phyloP scores from a whole-genome alignment of 768 basidiomycete species.

The Hericium erinaceus region DNA sequence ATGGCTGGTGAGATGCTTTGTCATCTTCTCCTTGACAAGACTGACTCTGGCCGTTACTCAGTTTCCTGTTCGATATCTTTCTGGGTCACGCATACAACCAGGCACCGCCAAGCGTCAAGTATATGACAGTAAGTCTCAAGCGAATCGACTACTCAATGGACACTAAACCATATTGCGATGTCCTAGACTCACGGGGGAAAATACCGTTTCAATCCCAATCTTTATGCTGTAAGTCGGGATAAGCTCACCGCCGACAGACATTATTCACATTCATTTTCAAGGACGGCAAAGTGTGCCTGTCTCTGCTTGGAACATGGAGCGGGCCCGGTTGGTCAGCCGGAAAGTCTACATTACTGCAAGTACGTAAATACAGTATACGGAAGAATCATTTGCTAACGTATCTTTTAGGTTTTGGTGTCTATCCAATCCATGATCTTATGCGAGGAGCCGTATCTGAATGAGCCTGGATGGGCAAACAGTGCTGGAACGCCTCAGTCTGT shows the following conservation, averaged over 20 bases:
- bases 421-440: slow-evolving; percentile 96
- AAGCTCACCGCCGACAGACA: not conserved
- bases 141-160: not conserved
- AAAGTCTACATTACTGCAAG: slow-evolving; percentile 83
- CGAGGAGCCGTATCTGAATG: slow-evolving; percentile 89
- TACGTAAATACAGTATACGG: slow-evolving; percentile 18
- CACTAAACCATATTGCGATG: not conserved
- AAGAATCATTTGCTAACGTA: not conserved
- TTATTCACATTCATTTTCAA: slow-evolving; percentile 19
- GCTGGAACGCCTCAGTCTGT: slow-evolving; percentile 67
- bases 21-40: slow-evolving; percentile 3
- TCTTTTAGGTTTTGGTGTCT: slow-evolving; percentile 67
- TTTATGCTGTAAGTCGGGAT: slow-evolving; percentile 63
- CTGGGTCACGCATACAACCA: slow-evolving; percentile 85
- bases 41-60: slow-evolving; percentile 12
- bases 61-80: slow-evolving; percentile 87
- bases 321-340: slow-evolving; percentile 93
- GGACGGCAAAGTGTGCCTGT: slow-evolving; percentile 94
- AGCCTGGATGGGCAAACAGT: slow-evolving; percentile 77
- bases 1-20: slow-evolving; percentile 65
- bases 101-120: slow-evolving; percentile 68
- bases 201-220: slow-evolving; percentile 88
- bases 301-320: slow-evolving; percentile 84
- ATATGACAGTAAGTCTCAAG: slow-evolving; percentile 46
- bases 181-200: slow-evolving; percentile 76